A percentile compares a stretch with the other conserved stretches of the same genome.
phyloP scores from a whole-genome alignment of 805 yeast species.

The Sugiyamaella qingdaonensis region DNA sequence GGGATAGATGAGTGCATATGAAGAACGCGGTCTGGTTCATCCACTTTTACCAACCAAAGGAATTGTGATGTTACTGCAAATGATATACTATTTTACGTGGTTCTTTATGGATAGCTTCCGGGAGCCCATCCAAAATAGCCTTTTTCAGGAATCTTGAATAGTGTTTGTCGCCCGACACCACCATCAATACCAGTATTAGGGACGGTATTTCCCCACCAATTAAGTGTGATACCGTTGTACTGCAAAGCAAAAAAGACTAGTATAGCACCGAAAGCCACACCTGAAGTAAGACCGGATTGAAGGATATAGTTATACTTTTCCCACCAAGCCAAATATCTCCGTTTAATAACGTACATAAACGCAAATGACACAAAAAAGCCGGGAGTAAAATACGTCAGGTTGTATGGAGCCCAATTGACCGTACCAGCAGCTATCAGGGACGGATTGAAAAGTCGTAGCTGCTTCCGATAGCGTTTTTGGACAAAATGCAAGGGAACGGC shows the following conservation, averaged over 20 bases:
- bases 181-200: not conserved
- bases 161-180: not conserved
- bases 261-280: constrained; percentile 56
- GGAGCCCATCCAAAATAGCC: constrained; percentile 21
- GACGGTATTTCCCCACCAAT: constrained; percentile 48
- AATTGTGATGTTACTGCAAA: no score
- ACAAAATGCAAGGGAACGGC: constrained; percentile 33
- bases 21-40: no score
- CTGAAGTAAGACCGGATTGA: constrained; percentile 54
- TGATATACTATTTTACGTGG: no score
- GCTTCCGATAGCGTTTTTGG: constrained; percentile 34
- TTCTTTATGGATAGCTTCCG: no score
- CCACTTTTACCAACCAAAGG: no score
- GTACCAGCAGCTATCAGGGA: constrained; percentile 31
- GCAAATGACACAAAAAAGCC: constrained; percentile 39
- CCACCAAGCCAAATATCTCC: constrained; percentile 53
- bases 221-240: constrained; percentile 28
- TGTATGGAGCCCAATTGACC: constrained; percentile 35
- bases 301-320: constrained; percentile 46
- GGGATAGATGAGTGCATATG: no score
- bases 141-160: constrained; percentile 11
- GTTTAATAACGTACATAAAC: constrained; percentile 46
- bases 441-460: constrained; percentile 4
- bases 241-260: constrained; percentile 52
- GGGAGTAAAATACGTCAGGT: constrained; percentile 39